Evolutionary conservation across 2,329 filamentous ascomycete species (phyloP).

Genomic region (Stylonectria norvegica): DNA sequence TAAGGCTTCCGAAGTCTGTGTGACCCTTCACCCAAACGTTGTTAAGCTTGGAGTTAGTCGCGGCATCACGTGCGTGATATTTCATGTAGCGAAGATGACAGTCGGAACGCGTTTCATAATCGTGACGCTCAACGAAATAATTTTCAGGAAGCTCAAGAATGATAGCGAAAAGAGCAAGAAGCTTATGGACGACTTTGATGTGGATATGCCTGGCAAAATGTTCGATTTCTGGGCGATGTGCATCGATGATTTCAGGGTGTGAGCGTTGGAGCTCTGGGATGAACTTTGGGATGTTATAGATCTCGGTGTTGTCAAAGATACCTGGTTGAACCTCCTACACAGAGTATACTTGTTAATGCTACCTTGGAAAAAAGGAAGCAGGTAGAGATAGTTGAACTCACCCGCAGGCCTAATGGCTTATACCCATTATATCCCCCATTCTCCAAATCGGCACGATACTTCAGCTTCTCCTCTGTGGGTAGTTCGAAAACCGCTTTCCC

Average conservation of each 20-base stretch:
- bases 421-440: slow-evolving; percentile 57
- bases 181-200: slow-evolving; percentile 30
- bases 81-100: slow-evolving; percentile 60
- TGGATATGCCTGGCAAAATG: slow-evolving; percentile 35
- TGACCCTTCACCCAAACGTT: slow-evolving; percentile 42
- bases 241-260: slow-evolving; percentile 33
- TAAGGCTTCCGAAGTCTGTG: slow-evolving; percentile 55
- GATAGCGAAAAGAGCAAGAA: slow-evolving; percentile 40
- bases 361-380: neutral
- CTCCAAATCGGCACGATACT: slow-evolving; percentile 49
- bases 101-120: slow-evolving; percentile 51
- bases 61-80: slow-evolving; percentile 46
- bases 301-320: slow-evolving; percentile 37
- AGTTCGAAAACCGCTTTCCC: slow-evolving; percentile 50
- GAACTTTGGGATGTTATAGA: slow-evolving; percentile 42
- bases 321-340: slow-evolving; percentile 30
- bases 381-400: slow-evolving; percentile 5
- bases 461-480: slow-evolving; percentile 56
- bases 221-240: slow-evolving; percentile 32
- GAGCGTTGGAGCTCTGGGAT: slow-evolving; percentile 31
- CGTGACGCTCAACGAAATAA: slow-evolving; percentile 50
- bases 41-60: slow-evolving; percentile 38
- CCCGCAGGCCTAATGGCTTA: slow-evolving; percentile 42
- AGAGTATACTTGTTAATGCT: neutral
- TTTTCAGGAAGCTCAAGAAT: slow-evolving; percentile 57